These are phyloP conservation scores for Corylus avellana DNA, from an alignment of 306 rosid species.

Conservation along the genomic window DNA sequence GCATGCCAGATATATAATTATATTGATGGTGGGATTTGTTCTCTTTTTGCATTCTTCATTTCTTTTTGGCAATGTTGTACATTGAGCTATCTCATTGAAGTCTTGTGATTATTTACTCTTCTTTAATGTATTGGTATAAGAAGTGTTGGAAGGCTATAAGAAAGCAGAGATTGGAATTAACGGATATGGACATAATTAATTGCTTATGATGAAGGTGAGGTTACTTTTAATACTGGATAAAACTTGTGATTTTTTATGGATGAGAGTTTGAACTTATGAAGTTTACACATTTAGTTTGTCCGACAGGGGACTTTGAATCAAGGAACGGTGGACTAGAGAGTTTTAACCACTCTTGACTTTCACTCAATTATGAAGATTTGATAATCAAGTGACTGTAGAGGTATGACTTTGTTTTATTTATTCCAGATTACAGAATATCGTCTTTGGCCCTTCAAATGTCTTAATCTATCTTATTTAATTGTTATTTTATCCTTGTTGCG, in stretches of 20 bases:
- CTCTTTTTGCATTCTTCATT: conserved; percentile 9
- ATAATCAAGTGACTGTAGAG: not conserved
- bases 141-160: not conserved
- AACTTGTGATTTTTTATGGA: not conserved
- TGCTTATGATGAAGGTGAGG: conserved; percentile 15
- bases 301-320: not conserved
- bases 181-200: not conserved
- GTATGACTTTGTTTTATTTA: not conserved
- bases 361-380: not conserved
- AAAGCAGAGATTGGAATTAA: not conserved
- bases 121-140: conserved; percentile 14
- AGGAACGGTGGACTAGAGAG: not conserved
- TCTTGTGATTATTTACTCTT: conserved; percentile 12
- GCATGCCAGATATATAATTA: conserved; percentile 6
- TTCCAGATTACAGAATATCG: not conserved
- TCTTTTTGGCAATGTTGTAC: conserved; percentile 13
- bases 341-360: not conserved
- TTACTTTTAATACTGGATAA: not conserved
- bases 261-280: not conserved
- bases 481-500: too few relatives aligned
- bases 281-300: not conserved
- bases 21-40: conserved; percentile 32
- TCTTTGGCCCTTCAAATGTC: not conserved
- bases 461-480: not conserved
- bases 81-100: conserved; percentile 7